These are phyloP conservation scores for Cercospora sp. DNA, from an alignment of 2,329 filamentous ascomycete species.

Conservation along the genomic window DNA sequence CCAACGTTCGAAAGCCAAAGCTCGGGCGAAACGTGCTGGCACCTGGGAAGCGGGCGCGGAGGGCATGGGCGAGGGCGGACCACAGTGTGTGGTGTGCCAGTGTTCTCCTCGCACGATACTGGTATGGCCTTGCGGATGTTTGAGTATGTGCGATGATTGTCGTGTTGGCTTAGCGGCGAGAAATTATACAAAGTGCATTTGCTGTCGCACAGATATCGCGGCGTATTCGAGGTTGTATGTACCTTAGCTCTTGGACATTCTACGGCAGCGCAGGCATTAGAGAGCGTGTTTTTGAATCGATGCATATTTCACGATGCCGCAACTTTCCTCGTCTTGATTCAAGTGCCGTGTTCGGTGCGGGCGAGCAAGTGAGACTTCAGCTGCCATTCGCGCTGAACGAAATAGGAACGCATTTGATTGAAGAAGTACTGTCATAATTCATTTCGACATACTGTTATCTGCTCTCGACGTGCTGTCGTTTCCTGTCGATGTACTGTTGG, in stretches of 20 bases:
- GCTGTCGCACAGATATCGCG: conserved; percentile 81
- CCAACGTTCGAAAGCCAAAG: conserved; percentile 52
- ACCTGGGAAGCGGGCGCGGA: conserved; percentile 71
- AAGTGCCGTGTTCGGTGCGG: background rate
- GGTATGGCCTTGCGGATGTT: conserved; percentile 93
- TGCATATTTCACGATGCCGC: background rate
- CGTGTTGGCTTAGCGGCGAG: conserved; percentile 91
- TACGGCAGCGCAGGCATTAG: background rate
- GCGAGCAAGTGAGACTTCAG: background rate
- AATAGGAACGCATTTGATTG: background rate
- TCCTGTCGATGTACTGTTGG: background rate
- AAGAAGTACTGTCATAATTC: background rate
- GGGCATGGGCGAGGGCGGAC: conserved; percentile 71
- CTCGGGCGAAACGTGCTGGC: conserved; percentile 21
- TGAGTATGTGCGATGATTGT: conserved; percentile 94
- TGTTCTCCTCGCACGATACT: conserved; percentile 81
- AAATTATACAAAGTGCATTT: conserved; percentile 95
- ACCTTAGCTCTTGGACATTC: conserved; percentile 51
- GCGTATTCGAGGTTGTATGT: conserved; percentile 93
- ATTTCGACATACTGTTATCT: background rate
- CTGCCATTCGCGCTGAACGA: background rate
- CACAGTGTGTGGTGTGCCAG: conserved; percentile 93
- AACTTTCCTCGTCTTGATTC: background rate
- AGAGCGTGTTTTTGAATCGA: background rate
- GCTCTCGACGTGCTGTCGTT: background rate